Percentiles rank a stretch among this genome's conserved stretches.
Conservation (phyloP, 1,139 yeast genomes). For the Candida pseudoviswanathii region DNA sequence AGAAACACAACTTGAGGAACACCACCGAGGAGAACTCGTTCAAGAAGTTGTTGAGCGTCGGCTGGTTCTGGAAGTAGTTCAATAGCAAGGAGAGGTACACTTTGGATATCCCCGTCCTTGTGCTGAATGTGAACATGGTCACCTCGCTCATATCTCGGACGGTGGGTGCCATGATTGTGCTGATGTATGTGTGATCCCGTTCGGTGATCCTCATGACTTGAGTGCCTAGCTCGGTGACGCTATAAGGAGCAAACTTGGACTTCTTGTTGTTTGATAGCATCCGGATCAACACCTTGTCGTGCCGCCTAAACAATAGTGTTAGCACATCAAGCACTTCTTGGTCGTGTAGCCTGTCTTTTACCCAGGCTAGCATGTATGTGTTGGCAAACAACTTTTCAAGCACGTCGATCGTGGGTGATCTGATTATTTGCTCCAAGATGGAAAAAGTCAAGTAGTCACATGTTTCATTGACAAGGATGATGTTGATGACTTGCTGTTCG, state of each 20-base stretch:
- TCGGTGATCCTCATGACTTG: slow-evolving; percentile 9
- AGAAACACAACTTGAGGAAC: slow-evolving; percentile 14
- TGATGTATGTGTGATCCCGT: background rate
- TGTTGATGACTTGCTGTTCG: slow-evolving; percentile 13
- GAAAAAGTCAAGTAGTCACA: slow-evolving; percentile 7
- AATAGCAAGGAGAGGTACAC: slow-evolving; percentile 8
- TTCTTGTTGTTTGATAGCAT: slow-evolving; percentile 1
- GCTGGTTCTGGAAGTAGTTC: slow-evolving; percentile 13
- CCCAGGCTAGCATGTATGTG: slow-evolving; percentile 5
- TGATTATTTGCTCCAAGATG: slow-evolving; percentile 6
- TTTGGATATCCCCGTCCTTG: slow-evolving; percentile 4
- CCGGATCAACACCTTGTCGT: slow-evolving; percentile 8
- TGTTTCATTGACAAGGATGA: slow-evolving; percentile 8
- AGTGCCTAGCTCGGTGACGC: slow-evolving; percentile 6
- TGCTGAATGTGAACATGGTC: slow-evolving; percentile 6
- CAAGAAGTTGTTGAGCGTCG: slow-evolving; percentile 10
- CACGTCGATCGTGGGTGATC: background rate
- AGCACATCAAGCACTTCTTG: slow-evolving; percentile 5
- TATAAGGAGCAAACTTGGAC: background rate
- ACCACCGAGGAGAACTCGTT: slow-evolving; percentile 10
- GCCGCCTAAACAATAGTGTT: slow-evolving; percentile 6
- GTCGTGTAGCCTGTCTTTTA: background rate
- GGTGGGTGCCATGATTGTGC: background rate
- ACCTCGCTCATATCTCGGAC: slow-evolving; percentile 7
- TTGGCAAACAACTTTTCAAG: slow-evolving; percentile 9